phyloP scores from a whole-genome alignment of 176 grass and related monocot species.

The Bothriochloa decipiens region DNA sequence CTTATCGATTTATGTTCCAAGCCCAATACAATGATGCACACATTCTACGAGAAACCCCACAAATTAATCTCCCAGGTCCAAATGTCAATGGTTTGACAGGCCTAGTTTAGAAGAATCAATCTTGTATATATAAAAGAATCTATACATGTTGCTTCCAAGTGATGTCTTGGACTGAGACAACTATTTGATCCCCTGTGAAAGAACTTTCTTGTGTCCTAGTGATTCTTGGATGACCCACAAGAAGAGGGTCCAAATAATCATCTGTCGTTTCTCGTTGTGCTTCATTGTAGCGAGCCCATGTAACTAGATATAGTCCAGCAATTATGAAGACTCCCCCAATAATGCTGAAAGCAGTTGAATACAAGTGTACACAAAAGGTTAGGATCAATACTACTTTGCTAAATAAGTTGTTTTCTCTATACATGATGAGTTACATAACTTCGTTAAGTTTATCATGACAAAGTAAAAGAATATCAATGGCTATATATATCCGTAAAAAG shows the following conservation, averaged over 20 bases:
- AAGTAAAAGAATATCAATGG: background rate
- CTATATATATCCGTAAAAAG: background rate
- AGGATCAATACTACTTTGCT: background rate
- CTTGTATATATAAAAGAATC: background rate
- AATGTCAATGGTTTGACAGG: background rate
- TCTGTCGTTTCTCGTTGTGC: background rate
- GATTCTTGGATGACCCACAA: slow-evolving; percentile 37
- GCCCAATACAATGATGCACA: background rate
- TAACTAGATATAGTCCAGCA: slow-evolving; percentile 83
- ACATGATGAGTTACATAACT: background rate
- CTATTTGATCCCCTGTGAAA: background rate
- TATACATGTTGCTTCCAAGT: background rate
- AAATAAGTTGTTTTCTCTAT: slow-evolving; percentile 3
- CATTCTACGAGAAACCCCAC: background rate
- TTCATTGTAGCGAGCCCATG: slow-evolving; percentile 75
- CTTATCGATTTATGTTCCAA: background rate
- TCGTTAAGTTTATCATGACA: background rate
- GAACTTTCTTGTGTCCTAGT: slow-evolving; percentile 42
- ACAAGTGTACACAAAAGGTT: background rate
- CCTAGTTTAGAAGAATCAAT: background rate
- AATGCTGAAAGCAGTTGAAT: slow-evolving; percentile 51
- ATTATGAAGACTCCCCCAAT: slow-evolving; percentile 76
- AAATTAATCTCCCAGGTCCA: background rate
- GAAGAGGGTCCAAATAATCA: slow-evolving; percentile 50
- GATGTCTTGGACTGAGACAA: background rate